phyloP scores from a whole-genome alignment of 805 yeast species.

The Saturnispora diversa region DNA sequence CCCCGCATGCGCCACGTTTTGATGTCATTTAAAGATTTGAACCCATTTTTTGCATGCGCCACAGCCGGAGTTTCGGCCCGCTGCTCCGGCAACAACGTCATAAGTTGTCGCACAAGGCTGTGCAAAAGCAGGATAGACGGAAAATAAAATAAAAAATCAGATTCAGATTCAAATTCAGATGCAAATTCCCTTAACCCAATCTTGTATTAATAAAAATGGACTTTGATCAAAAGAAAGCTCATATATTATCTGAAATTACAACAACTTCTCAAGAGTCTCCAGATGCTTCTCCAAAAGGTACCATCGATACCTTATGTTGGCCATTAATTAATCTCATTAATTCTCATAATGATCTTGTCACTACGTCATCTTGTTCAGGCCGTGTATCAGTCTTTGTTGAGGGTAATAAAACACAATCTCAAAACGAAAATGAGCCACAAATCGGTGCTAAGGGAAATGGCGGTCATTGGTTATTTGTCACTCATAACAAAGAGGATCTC shows the following conservation, averaged over 20 bases:
- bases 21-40: not conserved
- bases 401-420: slow-evolving; percentile 51
- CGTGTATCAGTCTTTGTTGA: slow-evolving; percentile 76
- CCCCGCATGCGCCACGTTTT: slow-evolving; percentile 11
- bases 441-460: slow-evolving; percentile 82
- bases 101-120: not conserved
- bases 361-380: slow-evolving; percentile 87
- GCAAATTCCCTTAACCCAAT: no score
- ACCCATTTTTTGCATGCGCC: slow-evolving; percentile 1
- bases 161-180: not conserved
- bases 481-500: slow-evolving; percentile 51
- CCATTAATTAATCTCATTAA: slow-evolving; percentile 70
- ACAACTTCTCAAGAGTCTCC: slow-evolving; percentile 36
- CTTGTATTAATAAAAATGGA: slow-evolving; percentile 31
- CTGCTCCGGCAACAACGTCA: no score
- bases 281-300: slow-evolving; percentile 82
- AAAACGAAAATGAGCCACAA: slow-evolving; percentile 22
- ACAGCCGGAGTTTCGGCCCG: slow-evolving; percentile 3
- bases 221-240: slow-evolving; percentile 58
- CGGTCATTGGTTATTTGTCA: slow-evolving; percentile 76
- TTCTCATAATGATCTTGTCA: slow-evolving; percentile 56
- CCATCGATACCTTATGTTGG: slow-evolving; percentile 64
- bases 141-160: no score
- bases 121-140: not conserved
- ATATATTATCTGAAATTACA: slow-evolving; percentile 46